A percentile compares a stretch with the other conserved stretches of the same genome.
Conservation (phyloP, 345 rosid species). For the Angophora floribunda region DNA sequence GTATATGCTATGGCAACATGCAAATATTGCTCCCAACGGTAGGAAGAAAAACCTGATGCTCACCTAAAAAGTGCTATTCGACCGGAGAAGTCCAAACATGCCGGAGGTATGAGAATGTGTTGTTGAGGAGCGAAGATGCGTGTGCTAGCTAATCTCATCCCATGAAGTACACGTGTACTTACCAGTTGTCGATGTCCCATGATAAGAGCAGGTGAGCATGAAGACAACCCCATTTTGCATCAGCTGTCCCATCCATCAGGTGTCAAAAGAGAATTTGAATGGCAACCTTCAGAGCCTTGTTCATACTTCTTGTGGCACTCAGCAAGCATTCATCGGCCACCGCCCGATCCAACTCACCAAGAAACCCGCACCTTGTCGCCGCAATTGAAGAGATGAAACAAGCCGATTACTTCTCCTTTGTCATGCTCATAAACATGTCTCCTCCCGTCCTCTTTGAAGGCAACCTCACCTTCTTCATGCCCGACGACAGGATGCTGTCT, state of each 20-base stretch:
- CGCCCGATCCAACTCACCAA: conserved; percentile 5
- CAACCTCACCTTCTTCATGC: conserved; percentile 75
- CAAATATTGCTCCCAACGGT: neutral
- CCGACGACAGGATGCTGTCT: conserved; percentile 47
- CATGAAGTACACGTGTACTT: neutral
- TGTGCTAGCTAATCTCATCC: conserved; percentile 3
- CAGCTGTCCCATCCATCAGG: neutral
- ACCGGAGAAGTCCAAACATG: neutral
- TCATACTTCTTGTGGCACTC: neutral
- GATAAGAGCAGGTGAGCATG: neutral
- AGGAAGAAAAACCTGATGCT: neutral
- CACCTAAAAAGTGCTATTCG: neutral
- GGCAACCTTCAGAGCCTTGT: neutral
- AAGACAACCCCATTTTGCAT: neutral
- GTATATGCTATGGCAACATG: neutral
- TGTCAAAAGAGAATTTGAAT: neutral
- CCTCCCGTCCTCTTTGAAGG: conserved; percentile 7
- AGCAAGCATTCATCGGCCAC: neutral
- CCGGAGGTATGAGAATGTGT: conserved; percentile 11
- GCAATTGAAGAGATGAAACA: conserved; percentile 67
- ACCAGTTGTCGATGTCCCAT: neutral
- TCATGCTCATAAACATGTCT: conserved; percentile 62
- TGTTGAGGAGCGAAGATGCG: conserved; percentile 17
- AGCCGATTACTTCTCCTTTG: conserved; percentile 66
- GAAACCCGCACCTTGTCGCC: conserved; percentile 20